phyloP scores from a whole-genome alignment of 495 filamentous ascomycete genomes.

The Aspergillus baeticus region DNA sequence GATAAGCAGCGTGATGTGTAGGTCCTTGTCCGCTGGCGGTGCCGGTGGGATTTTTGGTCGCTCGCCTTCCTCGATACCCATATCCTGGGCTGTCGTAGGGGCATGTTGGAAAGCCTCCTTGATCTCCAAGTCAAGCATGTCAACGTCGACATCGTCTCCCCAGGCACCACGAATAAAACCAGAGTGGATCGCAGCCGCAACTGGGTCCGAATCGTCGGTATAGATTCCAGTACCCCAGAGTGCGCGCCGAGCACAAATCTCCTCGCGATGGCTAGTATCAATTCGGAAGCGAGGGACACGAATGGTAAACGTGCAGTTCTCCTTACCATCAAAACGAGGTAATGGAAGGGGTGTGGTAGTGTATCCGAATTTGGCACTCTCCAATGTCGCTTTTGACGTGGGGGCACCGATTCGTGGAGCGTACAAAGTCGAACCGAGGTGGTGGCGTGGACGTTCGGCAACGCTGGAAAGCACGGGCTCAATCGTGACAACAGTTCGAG shows the following conservation, averaged over 20 bases:
- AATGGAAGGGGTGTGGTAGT: slow-evolving; percentile 71
- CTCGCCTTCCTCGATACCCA: slow-evolving; percentile 22
- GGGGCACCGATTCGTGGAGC: slow-evolving; percentile 48
- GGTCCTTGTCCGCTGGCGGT: slow-evolving; percentile 60
- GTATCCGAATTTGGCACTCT: slow-evolving; percentile 62
- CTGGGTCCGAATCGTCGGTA: slow-evolving; percentile 91
- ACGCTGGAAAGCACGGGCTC: slow-evolving; percentile 68
- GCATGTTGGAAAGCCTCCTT: slow-evolving; percentile 43
- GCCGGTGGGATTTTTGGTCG: slow-evolving; percentile 38
- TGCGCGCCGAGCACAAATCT: slow-evolving; percentile 73
- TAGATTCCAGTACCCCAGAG: slow-evolving; percentile 94
- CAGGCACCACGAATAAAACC: slow-evolving; percentile 91
- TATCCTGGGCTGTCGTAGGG: slow-evolving; percentile 27
- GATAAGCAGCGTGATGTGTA: slow-evolving; percentile 82
- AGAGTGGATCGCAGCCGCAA: slow-evolving; percentile 90
- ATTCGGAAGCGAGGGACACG: slow-evolving; percentile 82
- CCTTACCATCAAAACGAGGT: slow-evolving; percentile 74
- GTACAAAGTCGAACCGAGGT: slow-evolving; percentile 73
- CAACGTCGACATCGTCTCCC: slow-evolving; percentile 69
- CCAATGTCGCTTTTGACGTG: slow-evolving; percentile 42
- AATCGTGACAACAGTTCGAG: slow-evolving; percentile 60
- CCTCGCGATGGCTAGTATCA: slow-evolving; percentile 62
- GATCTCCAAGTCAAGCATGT: slow-evolving; percentile 65
- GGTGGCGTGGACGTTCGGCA: slow-evolving; percentile 67
- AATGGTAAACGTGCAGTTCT: slow-evolving; percentile 88